Percentiles rank a stretch among this genome's conserved stretches.
Evolutionary conservation across 352 stramenopile species (phyloP).

Genomic region (Phytopythium cucurbitacearum): DNA sequence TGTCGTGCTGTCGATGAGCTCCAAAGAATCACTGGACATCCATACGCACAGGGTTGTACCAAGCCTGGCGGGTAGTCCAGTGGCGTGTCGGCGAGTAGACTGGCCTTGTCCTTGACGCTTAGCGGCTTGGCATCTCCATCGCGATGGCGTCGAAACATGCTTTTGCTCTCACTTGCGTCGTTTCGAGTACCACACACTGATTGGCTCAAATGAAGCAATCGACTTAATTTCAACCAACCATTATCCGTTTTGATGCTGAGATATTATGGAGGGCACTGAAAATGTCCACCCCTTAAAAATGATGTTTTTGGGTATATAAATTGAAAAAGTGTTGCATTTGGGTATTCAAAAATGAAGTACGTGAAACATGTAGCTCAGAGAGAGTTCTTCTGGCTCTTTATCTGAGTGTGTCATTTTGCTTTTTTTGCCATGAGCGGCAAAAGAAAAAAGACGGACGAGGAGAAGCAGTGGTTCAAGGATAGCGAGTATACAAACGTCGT

Average conservation of each 20-base stretch:
- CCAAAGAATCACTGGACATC: too few relatives aligned
- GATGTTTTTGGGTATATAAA: too few relatives aligned
- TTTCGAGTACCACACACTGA: conserved; percentile 6
- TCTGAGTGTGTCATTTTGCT: too few relatives aligned
- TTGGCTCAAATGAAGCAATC: conserved; percentile 4
- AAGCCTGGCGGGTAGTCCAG: conserved; percentile 16
- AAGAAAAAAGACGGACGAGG: neutral
- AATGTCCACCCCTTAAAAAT: too few relatives aligned
- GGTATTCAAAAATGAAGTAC: too few relatives aligned
- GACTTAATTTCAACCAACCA: neutral
- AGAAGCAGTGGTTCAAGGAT: conserved; percentile 5
- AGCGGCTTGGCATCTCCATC: conserved; percentile 8
- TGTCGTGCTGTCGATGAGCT: too few relatives aligned
- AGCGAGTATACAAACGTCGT: conserved; percentile 6
- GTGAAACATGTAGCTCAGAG: too few relatives aligned
- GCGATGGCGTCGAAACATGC: conserved; percentile 14
- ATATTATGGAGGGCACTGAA: too few relatives aligned
- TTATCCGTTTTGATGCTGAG: neutral
- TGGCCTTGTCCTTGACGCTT: conserved; percentile 14
- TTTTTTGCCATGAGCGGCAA: too few relatives aligned
- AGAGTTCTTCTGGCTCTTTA: too few relatives aligned
- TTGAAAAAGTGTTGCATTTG: too few relatives aligned
- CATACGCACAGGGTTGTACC: conserved; percentile 30
- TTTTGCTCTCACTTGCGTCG: conserved; percentile 8
- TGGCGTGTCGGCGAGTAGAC: conserved; percentile 11